Conservation (phyloP, 176 grass and related monocot genomes). For the Zoysia japonica region DNA sequence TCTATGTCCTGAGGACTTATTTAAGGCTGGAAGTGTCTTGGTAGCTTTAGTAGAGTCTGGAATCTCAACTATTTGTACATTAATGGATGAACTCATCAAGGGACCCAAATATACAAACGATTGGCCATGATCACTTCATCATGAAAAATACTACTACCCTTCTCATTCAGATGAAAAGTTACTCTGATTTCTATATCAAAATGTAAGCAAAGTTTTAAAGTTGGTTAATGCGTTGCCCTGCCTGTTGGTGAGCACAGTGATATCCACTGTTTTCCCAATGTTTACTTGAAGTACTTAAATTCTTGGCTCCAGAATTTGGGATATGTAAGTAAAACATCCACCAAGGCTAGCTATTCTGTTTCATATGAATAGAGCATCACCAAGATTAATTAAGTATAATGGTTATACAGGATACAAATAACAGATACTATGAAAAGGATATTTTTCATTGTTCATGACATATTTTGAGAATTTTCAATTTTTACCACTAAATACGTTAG, state of each 20-base stretch:
- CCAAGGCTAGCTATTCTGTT: neutral
- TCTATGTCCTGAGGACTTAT: slow-evolving; percentile 33
- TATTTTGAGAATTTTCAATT: no score
- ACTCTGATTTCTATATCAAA: neutral
- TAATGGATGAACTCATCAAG: slow-evolving; percentile 44
- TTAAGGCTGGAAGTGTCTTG: slow-evolving; percentile 31
- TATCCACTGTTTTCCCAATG: neutral
- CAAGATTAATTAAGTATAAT: neutral
- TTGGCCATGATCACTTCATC: slow-evolving; percentile 18
- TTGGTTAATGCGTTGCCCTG: neutral
- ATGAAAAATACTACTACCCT: neutral
- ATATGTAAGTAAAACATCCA: neutral
- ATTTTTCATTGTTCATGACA: neutral
- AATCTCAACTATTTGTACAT: slow-evolving; percentile 55
- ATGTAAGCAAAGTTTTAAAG: neutral
- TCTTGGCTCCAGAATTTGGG: neutral
- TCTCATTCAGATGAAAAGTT: slow-evolving; percentile 1
- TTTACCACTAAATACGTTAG: no score
- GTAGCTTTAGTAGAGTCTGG: slow-evolving; percentile 30
- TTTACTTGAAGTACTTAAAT: neutral
- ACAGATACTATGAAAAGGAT: neutral
- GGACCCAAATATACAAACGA: slow-evolving; percentile 43
- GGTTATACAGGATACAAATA: neutral
- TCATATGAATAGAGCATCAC: slow-evolving; percentile 5
- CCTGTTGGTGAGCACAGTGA: neutral